phyloP scores from a whole-genome alignment of 1,284 basidiomycete species.

The Ceratobasidium papillatum region DNA sequence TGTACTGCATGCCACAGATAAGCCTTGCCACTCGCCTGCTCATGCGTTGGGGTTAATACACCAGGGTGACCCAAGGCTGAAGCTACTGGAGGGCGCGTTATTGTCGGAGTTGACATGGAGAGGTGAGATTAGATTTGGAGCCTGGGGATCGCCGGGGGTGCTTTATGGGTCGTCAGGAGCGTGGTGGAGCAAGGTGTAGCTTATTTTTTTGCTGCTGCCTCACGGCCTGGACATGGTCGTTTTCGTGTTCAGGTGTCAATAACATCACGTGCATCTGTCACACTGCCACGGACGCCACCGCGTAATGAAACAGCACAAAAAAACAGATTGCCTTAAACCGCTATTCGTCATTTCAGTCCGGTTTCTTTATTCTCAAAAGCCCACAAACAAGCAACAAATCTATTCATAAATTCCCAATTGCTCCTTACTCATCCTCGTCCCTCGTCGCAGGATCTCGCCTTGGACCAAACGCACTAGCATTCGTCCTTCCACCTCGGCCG shows the following conservation, averaged over 20 bases:
- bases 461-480: conserved; percentile 62
- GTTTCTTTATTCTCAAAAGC: conserved; percentile 3
- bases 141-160: background rate
- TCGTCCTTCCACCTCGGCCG: conserved; percentile 56
- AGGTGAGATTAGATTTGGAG: background rate
- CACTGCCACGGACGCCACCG: conserved; percentile 24
- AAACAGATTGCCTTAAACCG: too few relatives aligned
- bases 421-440: conserved; percentile 82
- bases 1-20: conserved; percentile 22
- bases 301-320: background rate
- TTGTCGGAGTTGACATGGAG: background rate
- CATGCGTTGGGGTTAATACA: conserved; percentile 31
- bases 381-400: conserved; percentile 41
- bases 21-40: conserved; percentile 30
- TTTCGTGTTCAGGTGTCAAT: background rate
- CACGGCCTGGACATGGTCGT: conserved; percentile 23
- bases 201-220: conserved; percentile 30
- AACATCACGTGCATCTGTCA: conserved; percentile 22
- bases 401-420: conserved; percentile 54
- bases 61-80: conserved; percentile 1
- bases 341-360: background rate
- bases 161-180: conserved; percentile 32
- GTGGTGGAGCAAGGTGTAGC: conserved; percentile 18
- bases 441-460: conserved; percentile 72
- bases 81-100: conserved; percentile 40